phyloP scores from a whole-genome alignment of 805 yeast species.

The Candida nitratophila region DNA sequence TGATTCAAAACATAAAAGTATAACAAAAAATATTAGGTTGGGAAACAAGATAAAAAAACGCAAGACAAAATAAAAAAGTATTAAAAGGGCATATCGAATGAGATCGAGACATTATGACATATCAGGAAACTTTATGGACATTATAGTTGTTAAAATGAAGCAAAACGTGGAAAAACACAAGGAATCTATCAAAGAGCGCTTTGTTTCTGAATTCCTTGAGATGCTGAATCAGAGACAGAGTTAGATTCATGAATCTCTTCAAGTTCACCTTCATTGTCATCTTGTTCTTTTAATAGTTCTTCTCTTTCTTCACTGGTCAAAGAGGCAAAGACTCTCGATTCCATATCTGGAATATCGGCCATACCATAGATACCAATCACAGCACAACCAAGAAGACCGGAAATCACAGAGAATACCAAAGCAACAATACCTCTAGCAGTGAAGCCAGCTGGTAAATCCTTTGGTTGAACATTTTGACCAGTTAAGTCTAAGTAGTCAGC shows the following conservation, averaged over 20 bases:
- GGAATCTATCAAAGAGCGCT: neutral
- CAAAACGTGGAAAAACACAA: too few relatives aligned
- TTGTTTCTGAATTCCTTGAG: neutral
- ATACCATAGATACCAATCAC: conserved; percentile 80
- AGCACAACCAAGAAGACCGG: conserved; percentile 77
- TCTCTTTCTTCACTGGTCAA: conserved; percentile 38
- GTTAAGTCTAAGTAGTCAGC: conserved; percentile 56
- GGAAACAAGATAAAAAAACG: too few relatives aligned
- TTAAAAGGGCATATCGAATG: neutral
- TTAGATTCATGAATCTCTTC: conserved; percentile 3
- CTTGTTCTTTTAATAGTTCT: conserved; percentile 6
- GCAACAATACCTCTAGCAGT: conserved; percentile 95
- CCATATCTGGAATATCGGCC: conserved; percentile 69
- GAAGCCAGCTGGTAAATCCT: conserved; percentile 76
- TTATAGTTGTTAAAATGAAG: too few relatives aligned
- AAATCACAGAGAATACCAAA: conserved; percentile 78
- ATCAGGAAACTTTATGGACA: neutral
- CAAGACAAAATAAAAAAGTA: neutral
- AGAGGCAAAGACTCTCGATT: conserved; percentile 51
- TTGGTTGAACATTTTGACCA: conserved; percentile 68
- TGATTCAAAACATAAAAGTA: neutral
- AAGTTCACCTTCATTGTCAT: conserved; percentile 5
- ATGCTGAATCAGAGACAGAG: neutral
- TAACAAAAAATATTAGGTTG: neutral
- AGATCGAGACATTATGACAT: neutral